Evolutionary conservation across 805 yeast genomes (phyloP).

Genomic region (Teunomyces kruisii): DNA sequence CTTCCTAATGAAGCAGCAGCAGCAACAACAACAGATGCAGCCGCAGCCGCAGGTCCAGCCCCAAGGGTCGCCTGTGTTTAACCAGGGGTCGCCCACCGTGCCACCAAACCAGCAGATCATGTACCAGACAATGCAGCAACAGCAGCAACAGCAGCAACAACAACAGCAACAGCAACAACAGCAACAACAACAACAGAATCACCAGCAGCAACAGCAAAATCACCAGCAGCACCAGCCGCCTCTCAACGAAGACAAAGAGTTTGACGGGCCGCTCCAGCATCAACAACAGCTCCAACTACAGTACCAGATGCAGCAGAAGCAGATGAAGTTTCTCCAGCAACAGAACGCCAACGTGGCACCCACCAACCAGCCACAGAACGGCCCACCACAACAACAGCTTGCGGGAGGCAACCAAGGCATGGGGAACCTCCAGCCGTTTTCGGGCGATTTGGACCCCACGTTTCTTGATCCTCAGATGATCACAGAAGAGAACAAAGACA

Average conservation of each 20-base stretch:
- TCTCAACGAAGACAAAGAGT: constrained; percentile 4
- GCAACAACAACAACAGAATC: constrained; percentile 14
- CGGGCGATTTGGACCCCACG: background rate
- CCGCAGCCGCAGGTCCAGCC: constrained; percentile 7
- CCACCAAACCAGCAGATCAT: constrained; percentile 11
- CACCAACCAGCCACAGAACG: background rate
- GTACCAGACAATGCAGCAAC: constrained; percentile 11
- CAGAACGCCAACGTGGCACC: constrained; percentile 9
- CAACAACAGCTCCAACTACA: constrained; percentile 17
- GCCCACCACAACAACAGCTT: background rate
- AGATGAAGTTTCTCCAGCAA: constrained; percentile 16
- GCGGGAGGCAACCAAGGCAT: constrained; percentile 1
- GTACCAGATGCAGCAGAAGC: constrained; percentile 17
- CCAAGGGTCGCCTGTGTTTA: background rate
- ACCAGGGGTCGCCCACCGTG: background rate
- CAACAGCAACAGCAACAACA: constrained; percentile 21
- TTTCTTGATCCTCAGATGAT: constrained; percentile 3
- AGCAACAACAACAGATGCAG: constrained; percentile 12
- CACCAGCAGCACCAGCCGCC: constrained; percentile 4
- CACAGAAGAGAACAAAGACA: background rate
- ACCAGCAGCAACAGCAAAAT: constrained; percentile 16
- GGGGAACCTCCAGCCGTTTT: constrained; percentile 1
- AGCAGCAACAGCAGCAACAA: constrained; percentile 32
- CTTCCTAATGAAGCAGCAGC: constrained; percentile 12
- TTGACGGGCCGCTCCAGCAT: constrained; percentile 11